Base-by-base conservation (phyloP, 495 filamentous ascomycete genomes). In the Neurospora discreta region DNA sequence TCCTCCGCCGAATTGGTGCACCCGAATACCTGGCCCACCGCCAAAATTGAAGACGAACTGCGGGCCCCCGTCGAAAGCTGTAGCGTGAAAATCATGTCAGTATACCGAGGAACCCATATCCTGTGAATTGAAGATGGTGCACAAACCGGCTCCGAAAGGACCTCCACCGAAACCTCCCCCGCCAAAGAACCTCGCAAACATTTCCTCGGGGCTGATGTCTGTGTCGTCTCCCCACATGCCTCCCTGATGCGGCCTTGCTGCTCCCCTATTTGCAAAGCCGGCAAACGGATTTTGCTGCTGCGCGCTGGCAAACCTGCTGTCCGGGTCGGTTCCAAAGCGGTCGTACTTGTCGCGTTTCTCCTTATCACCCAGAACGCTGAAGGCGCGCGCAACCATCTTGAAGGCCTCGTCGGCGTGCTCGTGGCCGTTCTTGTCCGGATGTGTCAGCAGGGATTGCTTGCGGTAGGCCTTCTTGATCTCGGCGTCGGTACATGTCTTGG, bases 381-480 rank as follows among this genome's bases (percentile, higher is more conserved):
- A 98, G 39, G 95, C 95, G 72, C 93, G 89, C 69, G 93, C 90
- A 4, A 99, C 93, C 92, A 97, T 95, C 82, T 98, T 98, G 82
- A 99, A 99, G 30, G 95, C 95, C 82, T 99, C 95, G 81, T 97
- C 95, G 70, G 95, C 94, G 41, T 94, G 90, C 39, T 95, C 92
- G 81, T 97, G 94, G n/a, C 93, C 94, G 84, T 98, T 99, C 85
- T 99, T 94, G 88, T 97, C 95, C 73, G 95, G 95, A 82, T 99
- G 95, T 75, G 96, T 93, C 74, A 91, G 85, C 72, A 99, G 81
- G 72, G 91, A 93, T 74, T 93, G 87, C 79, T 97, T 98, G 77
- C 92, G 88, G 83, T 99, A 99, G 15, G 95, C 94, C 79, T 95
- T 93, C 77, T 98, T 99, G 81, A 99, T 91, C 75, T 96, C 92